Evolutionary conservation across 768 basidiomycete species (phyloP).

Genomic region (Coprinellus aureogranulatus): DNA sequence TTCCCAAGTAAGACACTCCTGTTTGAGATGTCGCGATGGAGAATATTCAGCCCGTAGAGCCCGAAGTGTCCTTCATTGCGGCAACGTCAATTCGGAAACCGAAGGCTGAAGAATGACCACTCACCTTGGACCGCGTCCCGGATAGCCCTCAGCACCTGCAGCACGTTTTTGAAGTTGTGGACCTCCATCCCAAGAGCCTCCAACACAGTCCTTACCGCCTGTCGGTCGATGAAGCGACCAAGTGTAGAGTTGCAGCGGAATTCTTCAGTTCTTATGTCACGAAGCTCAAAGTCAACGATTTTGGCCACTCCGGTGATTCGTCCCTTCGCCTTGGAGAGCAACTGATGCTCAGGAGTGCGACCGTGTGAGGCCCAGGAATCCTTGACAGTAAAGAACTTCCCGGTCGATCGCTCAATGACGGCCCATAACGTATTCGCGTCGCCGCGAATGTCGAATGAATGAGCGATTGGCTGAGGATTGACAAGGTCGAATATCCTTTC

Average conservation of each 20-base stretch:
- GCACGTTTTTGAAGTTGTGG: not conserved
- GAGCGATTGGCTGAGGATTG: not conserved
- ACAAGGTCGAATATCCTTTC: not conserved
- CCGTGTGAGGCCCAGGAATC: not conserved
- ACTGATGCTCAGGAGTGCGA: not conserved
- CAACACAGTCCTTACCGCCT: not conserved
- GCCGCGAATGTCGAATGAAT: not conserved
- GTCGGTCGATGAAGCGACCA: not conserved
- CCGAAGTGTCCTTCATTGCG: not conserved
- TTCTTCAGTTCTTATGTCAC: not conserved
- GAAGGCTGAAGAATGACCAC: not conserved
- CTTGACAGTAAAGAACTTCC: not conserved
- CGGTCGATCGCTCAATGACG: not conserved
- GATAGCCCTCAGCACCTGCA: not conserved
- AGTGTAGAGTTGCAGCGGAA: not conserved
- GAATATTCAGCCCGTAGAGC: not conserved
- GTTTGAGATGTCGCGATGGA: not conserved
- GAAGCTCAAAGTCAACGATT: not conserved
- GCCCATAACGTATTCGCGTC: not conserved
- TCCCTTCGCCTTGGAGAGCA: not conserved
- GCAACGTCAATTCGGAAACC: too few relatives aligned
- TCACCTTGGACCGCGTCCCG: not conserved
- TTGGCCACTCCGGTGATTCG: not conserved
- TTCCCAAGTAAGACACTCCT: not conserved
- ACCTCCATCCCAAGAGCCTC: not conserved